Percentiles rank a stretch among this genome's conserved stretches.
Conservation (phyloP, 805 yeast species). For the Pichia cephalocereana region DNA sequence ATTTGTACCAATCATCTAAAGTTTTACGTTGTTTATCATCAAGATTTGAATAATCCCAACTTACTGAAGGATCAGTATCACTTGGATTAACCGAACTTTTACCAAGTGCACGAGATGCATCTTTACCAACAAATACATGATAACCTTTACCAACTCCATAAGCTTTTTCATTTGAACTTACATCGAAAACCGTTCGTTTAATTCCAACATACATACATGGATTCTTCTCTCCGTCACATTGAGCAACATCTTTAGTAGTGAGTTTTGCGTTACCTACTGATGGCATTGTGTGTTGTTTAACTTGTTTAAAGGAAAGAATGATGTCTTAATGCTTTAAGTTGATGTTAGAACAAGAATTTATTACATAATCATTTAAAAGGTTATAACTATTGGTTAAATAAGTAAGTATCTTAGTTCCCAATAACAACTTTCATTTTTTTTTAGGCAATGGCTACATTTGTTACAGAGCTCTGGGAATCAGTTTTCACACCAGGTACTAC, state of each 20-base stretch:
- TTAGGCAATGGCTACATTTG: conserved; percentile 21
- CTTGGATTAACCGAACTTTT: conserved; percentile 50
- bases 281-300: conserved; percentile 9
- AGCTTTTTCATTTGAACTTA: conserved; percentile 50
- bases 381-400: too few relatives aligned
- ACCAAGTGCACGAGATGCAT: conserved; percentile 70
- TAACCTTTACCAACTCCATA: conserved; percentile 77
- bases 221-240: conserved; percentile 21
- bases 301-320: too few relatives aligned
- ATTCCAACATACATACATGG: conserved; percentile 56
- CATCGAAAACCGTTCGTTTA: conserved; percentile 73
- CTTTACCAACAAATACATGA: conserved; percentile 64
- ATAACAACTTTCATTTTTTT: too few relatives aligned
- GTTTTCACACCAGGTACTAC: conserved; percentile 89
- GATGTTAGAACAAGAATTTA: too few relatives aligned
- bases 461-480: conserved; percentile 78
- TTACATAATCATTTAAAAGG: too few relatives aligned
- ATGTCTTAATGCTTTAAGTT: too few relatives aligned
- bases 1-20: conserved; percentile 65
- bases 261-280: conserved; percentile 35
- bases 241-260: conserved; percentile 36
- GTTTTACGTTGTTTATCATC: conserved; percentile 50
- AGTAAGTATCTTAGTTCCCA: too few relatives aligned
- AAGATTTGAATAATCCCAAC: conserved; percentile 45
- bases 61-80: conserved; percentile 33